Evolutionary conservation across 2,329 filamentous ascomycete genomes (phyloP), one percentile per base, ranked within the genome.

Genomic region (Aspergillus alliaceus): DNA sequence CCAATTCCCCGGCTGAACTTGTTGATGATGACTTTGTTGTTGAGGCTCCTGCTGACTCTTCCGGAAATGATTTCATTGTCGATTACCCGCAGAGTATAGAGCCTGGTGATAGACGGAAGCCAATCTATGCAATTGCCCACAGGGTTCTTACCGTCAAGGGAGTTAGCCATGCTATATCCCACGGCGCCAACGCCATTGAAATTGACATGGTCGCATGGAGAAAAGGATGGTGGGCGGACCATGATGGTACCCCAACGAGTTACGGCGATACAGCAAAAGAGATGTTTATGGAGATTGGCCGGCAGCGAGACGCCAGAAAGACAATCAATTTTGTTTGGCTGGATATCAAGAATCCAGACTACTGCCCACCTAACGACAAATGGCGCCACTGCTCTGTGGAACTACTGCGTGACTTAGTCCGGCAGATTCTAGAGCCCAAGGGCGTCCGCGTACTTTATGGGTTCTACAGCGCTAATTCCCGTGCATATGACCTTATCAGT

Each of bases 331-430:
- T 37, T 7, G 34, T 37, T 4, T 37, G 34, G 34, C 12, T 65
- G 4, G 63, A 65, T 48, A 57, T 65, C 53, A 65, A 65, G 51
- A 64, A 54, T 8, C 62, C 61, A 7, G 57, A 65, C 34, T 39
- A 47, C 25, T 63, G 59, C 24, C 14, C 6, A 8, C 18, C 5
- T 15, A 6, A 14, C 8, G 39, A 15, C 2, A 59, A 59, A n/a
- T n/a, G n/a, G n/a, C n/a, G n/a, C n/a, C n/a, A n/a, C n/a, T n/a
- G n/a, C 51, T 58, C 57, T 3, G 56, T 65, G 29, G 48, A 61
- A 20, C 51, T 25, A 2, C 37, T 65, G 24, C 59, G 57, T 20
- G 34, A 59, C 18, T 29, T 65, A 18, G 57, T 42, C 27, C 57
- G 57, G 20, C 46, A 65, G 22, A 48, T 39, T 12, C 59, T 64